phyloP scores from a whole-genome alignment of 371 early-diverging fungal genomes.

The Apophysomyces sp. region DNA sequence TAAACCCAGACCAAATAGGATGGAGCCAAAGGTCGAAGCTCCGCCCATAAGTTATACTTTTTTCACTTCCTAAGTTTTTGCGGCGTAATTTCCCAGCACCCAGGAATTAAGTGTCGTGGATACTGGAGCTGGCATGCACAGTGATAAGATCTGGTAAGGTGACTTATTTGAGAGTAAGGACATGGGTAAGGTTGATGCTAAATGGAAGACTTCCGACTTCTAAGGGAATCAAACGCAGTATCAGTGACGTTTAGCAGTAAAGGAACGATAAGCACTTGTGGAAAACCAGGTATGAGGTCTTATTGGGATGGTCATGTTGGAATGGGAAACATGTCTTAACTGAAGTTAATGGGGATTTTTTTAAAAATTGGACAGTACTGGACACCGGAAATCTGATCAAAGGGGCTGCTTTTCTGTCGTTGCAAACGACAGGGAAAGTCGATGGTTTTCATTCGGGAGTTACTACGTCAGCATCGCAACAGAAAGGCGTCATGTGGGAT shows the following conservation, averaged over 20 bases:
- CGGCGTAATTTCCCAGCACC: background rate
- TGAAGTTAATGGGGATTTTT: background rate
- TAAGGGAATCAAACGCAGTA: conserved; percentile 1
- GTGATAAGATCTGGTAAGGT: background rate
- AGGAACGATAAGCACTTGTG: background rate
- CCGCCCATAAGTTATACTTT: background rate
- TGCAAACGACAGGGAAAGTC: background rate
- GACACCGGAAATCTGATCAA: conserved; percentile 2
- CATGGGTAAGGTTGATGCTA: background rate
- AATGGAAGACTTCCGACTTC: background rate
- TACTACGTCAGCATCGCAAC: background rate
- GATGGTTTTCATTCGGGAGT: conserved; percentile 1
- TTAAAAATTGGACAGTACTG: background rate
- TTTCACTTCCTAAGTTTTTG: background rate
- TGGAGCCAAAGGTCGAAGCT: background rate
- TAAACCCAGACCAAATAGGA: background rate
- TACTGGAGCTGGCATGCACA: background rate
- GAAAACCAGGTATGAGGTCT: background rate
- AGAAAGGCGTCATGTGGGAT: conserved; percentile 1
- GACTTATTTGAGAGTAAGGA: background rate
- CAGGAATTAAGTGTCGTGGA: background rate
- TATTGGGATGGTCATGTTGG: background rate
- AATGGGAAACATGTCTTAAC: background rate
- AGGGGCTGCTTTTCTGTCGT: background rate
- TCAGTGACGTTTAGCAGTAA: conserved; percentile 1